These are phyloP conservation scores for Penicillium brasilianum DNA, from an alignment of 2,329 filamentous ascomycete species.

Conservation along the genomic window DNA sequence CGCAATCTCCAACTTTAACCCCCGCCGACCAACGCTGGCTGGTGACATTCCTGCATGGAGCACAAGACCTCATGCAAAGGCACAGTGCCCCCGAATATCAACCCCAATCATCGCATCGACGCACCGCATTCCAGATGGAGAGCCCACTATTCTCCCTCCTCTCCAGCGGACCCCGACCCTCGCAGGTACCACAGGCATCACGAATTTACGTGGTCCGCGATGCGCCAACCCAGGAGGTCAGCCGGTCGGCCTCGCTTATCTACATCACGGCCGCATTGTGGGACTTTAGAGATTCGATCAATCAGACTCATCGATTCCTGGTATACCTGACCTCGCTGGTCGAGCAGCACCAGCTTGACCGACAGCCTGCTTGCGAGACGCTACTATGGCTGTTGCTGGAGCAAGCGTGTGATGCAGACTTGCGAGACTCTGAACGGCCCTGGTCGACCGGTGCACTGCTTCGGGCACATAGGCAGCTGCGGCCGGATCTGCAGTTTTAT, in stretches of 20 bases:
- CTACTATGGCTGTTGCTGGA: conserved; percentile 48
- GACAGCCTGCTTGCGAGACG: conserved; percentile 45
- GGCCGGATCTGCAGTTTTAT: conserved; percentile 43
- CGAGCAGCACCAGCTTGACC: conserved; percentile 40
- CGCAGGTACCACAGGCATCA: conserved; percentile 41
- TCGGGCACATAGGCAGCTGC: conserved; percentile 42
- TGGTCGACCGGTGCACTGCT: conserved; percentile 47
- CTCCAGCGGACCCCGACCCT: conserved; percentile 49
- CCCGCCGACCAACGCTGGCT: conserved; percentile 36
- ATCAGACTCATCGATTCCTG: conserved; percentile 42
- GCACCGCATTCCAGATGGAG: conserved; percentile 42
- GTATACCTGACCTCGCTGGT: conserved; percentile 32
- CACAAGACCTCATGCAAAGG: conserved; percentile 40
- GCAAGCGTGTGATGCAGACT: conserved; percentile 41
- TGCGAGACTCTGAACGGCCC: conserved; percentile 42
- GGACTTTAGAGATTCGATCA: conserved; percentile 39
- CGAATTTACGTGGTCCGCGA: conserved; percentile 45
- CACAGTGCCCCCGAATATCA: conserved; percentile 38
- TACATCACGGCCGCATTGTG: conserved; percentile 46
- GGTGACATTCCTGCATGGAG: conserved; percentile 43
- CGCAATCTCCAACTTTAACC: conserved; percentile 19
- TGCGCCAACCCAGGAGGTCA: conserved; percentile 41
- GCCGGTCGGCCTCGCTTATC: conserved; percentile 45
- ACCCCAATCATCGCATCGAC: conserved; percentile 36
- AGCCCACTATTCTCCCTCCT: conserved; percentile 46